Evolutionary conservation across 2,329 filamentous ascomycete species (phyloP), one percentile per base, ranked within the genome.

Genomic region (Sarocladiaceae sp.): DNA sequence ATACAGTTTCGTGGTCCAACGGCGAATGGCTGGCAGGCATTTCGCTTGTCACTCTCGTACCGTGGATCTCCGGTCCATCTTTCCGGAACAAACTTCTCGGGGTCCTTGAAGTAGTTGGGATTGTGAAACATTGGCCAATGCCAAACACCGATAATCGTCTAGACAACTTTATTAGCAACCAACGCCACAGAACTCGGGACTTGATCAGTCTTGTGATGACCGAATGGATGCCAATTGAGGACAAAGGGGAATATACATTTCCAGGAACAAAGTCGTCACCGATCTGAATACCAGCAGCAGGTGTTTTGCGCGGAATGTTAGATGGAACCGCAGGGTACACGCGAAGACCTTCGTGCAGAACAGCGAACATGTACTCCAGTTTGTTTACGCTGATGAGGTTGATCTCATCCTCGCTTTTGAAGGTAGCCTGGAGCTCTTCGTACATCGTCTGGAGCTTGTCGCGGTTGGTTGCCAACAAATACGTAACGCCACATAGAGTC

Each of bases 11-110:
- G 6, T 8, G 33, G 69, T 0, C 76, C 75, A 3, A 72, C 39
- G 3, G 68, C 67, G 52, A 79, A 77, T 1, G 76, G 72, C 58
- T 77, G 71, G 40, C 74, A 64, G 4, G 65, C 68, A 1, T 70
- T 67, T 35, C 64, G 62, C 23, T 64, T 64, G 55, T 79, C 75
- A 22, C 20, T 52, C 33, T 17, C 33, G 15, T 36, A 5, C 33
- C 33, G 33, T 36, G 33, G 15, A n/a, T 36, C 15, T 7, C 5
- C 33, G 8, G 18, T 6, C 33, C 33, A 36, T n/a, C 33, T 12
- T 17, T 36, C 33, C 8, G 33, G 33, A 6, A 36, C 12, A 17
- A 36, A 36, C 33, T 36, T 17, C 6, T 36, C 33, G 7, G 33
- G 33, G 7, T 17, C 12, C 6, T 12, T 36, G 33, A 36, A 36